Base-by-base conservation (phyloP, 192 early-diverging fungal genomes). In the Coemansia sp. region DNA sequence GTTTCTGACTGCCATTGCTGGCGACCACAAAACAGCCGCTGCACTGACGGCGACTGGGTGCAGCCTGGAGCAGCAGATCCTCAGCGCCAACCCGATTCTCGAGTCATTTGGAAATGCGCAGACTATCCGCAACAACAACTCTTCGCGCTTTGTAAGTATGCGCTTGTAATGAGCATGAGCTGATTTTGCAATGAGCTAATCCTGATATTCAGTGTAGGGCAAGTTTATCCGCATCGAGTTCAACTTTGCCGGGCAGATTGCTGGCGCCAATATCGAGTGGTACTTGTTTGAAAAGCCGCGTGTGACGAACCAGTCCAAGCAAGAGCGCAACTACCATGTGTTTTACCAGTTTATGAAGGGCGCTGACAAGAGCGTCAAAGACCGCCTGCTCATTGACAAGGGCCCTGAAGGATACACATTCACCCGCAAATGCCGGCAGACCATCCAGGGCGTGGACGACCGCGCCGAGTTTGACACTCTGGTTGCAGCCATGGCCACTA, bases 151-250 rank as follows among this genome's bases (percentile, higher is more conserved):
- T 82, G 78, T 80, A 80, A 80, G 77, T 80, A 80, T 48, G 5
- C 12, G 25, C 23, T 5, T 15, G 8, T 7, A 12, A 12, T 1
- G 21, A 21, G 12, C 25, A 15, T 45, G 41, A 45, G 41, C 41
- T 45, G 12, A 0, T 45, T 7, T 35, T 35, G 32, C 32, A 35
- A 35, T 35, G 32, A 8, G 32, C 32, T 35, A 45, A n/a, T 5
- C 12, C 3, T n/a, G 41, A 45, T n/a, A 45, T 45, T 0, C 41
- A 45, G 12, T 29, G 4, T 79, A 79, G 77, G 95, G 97, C 54
- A 99, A 99, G 83, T 99, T 98, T 78, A 97, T 99, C 69, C 88
- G 95, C 19, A 95, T 99, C 80, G 96, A 96, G 76, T 99, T 99
- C 82, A 95, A 89, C 84, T 71, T 67, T 59, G 68, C 72, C 14